Conservation (phyloP, 345 rosid species). For the Lepidium aucheri region DNA sequence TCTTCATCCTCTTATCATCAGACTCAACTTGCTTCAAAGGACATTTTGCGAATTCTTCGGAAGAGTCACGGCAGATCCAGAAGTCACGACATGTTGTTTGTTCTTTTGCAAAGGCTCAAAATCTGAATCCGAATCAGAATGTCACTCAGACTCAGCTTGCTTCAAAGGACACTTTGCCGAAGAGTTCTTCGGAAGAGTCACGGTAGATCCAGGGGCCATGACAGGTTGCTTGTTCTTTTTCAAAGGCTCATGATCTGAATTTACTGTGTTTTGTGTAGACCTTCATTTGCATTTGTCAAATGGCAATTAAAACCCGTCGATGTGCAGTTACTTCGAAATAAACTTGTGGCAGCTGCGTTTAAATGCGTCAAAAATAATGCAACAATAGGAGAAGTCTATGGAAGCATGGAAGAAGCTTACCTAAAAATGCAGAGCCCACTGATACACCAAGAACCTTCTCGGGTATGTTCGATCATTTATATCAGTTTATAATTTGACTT, state of each 20-base stretch:
- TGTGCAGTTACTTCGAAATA: conserved; percentile 57
- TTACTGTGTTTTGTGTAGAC: neutral
- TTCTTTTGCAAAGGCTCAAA: no score
- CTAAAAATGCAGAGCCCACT: conserved; percentile 67
- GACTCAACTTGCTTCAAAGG: neutral
- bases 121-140: no score
- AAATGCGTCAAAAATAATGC: conserved; percentile 47
- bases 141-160: neutral
- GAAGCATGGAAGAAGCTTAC: conserved; percentile 73
- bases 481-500: neutral
- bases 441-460: conserved; percentile 50
- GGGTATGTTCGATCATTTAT: conserved; percentile 26
- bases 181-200: conserved; percentile 2
- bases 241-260: conserved; percentile 16
- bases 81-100: conserved; percentile 16
- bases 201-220: neutral
- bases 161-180: conserved; percentile 10
- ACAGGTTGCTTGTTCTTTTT: conserved; percentile 6
- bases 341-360: conserved; percentile 53
- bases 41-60: conserved; percentile 21
- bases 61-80: neutral
- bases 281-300: neutral
- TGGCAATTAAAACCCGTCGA: neutral
- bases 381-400: conserved; percentile 57
- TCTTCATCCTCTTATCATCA: conserved; percentile 16